Evolutionary conservation across 176 grass and related monocot genomes (phyloP).

Genomic region (Oryza meyeriana): DNA sequence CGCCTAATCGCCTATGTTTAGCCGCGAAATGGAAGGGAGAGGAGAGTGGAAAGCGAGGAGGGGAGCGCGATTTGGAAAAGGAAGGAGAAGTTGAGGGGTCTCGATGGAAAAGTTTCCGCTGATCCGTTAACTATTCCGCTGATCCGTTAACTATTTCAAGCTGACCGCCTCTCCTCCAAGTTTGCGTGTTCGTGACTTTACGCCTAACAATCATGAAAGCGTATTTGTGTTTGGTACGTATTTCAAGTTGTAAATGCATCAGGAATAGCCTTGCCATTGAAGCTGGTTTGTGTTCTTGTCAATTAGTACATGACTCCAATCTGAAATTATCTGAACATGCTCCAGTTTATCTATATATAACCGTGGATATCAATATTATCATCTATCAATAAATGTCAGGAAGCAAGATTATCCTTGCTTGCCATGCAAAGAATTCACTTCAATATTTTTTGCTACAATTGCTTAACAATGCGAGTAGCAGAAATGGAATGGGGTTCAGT

Average conservation of each 20-base stretch:
- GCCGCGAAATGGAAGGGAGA: slow-evolving; percentile 12
- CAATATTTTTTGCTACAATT: slow-evolving; percentile 39
- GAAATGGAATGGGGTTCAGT: slow-evolving; percentile 7
- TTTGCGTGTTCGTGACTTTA: fast-evolving
- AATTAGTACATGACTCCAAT: background rate
- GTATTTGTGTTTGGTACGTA: background rate
- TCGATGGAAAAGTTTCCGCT: slow-evolving; percentile 9
- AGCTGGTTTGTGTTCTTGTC: background rate
- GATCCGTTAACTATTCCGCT: slow-evolving; percentile 30
- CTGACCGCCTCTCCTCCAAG: background rate
- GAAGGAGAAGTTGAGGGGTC: background rate
- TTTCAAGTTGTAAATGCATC: background rate
- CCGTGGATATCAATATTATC: background rate
- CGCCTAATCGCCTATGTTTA: slow-evolving; percentile 35
- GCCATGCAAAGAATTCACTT: slow-evolving; percentile 4
- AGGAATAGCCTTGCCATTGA: no score
- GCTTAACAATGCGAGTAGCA: background rate
- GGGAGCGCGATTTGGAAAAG: background rate
- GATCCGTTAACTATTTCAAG: slow-evolving; percentile 23
- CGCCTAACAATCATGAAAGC: background rate
- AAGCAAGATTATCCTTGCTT: slow-evolving; percentile 24
- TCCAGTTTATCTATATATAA: background rate
- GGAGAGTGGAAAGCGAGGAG: background rate
- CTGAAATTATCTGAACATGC: background rate
- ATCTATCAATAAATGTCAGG: slow-evolving; percentile 19